Evolutionary conservation across 805 yeast genomes (phyloP).

Genomic region (Kodamaea jinghongensis): DNA sequence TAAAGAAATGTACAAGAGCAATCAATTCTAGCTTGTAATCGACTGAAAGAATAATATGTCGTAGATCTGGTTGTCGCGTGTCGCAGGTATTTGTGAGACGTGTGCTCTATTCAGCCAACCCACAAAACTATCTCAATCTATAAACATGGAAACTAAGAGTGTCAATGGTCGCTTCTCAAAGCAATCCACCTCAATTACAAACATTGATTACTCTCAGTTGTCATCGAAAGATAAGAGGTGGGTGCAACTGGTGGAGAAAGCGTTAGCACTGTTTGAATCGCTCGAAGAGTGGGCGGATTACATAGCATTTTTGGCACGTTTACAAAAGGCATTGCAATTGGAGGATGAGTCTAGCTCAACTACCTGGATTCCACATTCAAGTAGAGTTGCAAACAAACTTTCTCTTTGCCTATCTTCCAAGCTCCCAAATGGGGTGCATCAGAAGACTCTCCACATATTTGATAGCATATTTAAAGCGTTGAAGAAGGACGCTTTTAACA

Average conservation of each 20-base stretch:
- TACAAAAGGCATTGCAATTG: conserved; percentile 63
- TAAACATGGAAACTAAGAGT: conserved; percentile 4
- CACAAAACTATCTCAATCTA: not conserved
- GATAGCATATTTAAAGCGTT: conserved; percentile 64
- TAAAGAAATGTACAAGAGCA: not conserved
- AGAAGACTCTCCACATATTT: conserved; percentile 79
- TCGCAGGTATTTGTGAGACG: too few species aligned
- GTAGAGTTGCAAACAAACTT: conserved; percentile 65
- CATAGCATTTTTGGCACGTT: conserved; percentile 79
- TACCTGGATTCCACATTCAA: conserved; percentile 64
- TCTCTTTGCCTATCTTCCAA: conserved; percentile 77
- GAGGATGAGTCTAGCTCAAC: conserved; percentile 22
- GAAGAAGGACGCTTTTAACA: conserved; percentile 52
- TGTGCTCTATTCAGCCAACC: too few species aligned
- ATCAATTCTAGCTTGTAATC: not conserved
- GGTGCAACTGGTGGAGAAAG: conserved; percentile 64
- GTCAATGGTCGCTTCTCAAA: conserved; percentile 1
- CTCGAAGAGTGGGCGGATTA: conserved; percentile 98
- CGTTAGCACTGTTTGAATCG: conserved; percentile 71
- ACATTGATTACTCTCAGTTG: conserved; percentile 9
- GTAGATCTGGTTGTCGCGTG: not conserved
- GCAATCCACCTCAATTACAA: not conserved
- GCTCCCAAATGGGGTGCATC: conserved; percentile 95
- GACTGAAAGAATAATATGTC: not conserved
- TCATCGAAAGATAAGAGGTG: conserved; percentile 55